Evolutionary conservation across 73 alveolate genomes (phyloP), one percentile per base, ranked within the genome.

Genomic region (Effrenium voratum): DNA sequence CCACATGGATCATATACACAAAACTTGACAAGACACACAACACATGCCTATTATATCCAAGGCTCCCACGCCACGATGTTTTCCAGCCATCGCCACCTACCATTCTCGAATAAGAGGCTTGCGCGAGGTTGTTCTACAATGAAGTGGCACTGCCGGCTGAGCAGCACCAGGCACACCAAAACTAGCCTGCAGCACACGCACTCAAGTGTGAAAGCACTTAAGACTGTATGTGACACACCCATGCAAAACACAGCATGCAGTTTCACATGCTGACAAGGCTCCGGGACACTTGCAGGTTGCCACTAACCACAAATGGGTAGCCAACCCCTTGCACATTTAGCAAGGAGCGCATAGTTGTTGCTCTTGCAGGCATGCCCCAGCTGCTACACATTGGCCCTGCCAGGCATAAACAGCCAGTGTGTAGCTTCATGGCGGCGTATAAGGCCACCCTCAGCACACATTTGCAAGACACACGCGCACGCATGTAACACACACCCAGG

Each of bases 291-390:
- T 43, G 40, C 26, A 43, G 40, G 87, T 43, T 77, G 2, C 87
- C 87, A 44, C 19, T 44, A 49, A 15, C 57, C 63, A 77, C 87
- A 57, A 77, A 43, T 1, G 26, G 1, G 44, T 60, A 60, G 24
- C 87, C 87, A 41, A 24, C 26, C 44, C 40, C 32, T 28, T 60
- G 63, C 6, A 77, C 63, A 77, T 77, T 77, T 19, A 77, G 2
- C 36, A 44, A 6, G 44, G 30, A 43, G 8, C 87, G 60, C 87
- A 22, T 19, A 1, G 87, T 77, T 26, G 87, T 77, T 36, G 63
- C 87, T 36, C 87, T 41, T 22, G 87, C 87, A 28, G 87, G 87
- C 22, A 24, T 26, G 28, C 87, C 87, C 87, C 87, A 77, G 87
- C 87, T 77, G 43, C 44, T 24, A 60, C 87, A 77, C 28, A 43